Evolutionary conservation across 2,329 filamentous ascomycete species (phyloP).

Genomic region (Venturia carpophila): DNA sequence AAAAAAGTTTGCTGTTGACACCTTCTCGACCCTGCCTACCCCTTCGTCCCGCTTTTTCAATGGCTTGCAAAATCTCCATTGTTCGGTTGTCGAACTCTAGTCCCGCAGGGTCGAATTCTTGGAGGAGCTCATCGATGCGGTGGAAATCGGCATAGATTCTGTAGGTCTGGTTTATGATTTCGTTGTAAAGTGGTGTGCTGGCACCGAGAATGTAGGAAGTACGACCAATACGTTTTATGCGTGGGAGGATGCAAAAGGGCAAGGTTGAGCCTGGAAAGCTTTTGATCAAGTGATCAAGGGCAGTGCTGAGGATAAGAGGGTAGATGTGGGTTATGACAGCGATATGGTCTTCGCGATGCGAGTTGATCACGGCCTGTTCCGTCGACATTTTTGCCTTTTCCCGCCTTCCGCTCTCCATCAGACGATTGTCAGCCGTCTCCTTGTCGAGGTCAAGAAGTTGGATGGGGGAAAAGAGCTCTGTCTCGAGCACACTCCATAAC

Average conservation of each 20-base stretch:
- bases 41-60: constrained; percentile 27
- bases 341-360: constrained; percentile 31
- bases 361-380: neutral
- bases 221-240: constrained; percentile 59
- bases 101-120: constrained; percentile 59
- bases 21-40: constrained; percentile 26
- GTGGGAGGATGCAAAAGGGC: constrained; percentile 54
- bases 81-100: constrained; percentile 49
- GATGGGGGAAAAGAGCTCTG: constrained; percentile 52
- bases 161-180: constrained; percentile 56
- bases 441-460: constrained; percentile 10
- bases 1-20: constrained; percentile 26
- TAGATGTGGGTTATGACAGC: constrained; percentile 58
- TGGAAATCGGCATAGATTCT: constrained; percentile 50
- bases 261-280: constrained; percentile 55
- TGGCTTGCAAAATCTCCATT: constrained; percentile 31
- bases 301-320: constrained; percentile 51
- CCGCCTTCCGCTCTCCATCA: neutral
- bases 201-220: constrained; percentile 65
- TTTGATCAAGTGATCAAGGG: constrained; percentile 49
- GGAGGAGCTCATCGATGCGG: constrained; percentile 48
- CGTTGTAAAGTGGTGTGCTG: constrained; percentile 61
- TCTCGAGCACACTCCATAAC: constrained; percentile 60
- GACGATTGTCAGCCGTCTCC: neutral
- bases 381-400: neutral